These are phyloP conservation scores for Globisporangium cystogenes DNA, from an alignment of 352 stramenopile genomes.

Conservation along the genomic window DNA sequence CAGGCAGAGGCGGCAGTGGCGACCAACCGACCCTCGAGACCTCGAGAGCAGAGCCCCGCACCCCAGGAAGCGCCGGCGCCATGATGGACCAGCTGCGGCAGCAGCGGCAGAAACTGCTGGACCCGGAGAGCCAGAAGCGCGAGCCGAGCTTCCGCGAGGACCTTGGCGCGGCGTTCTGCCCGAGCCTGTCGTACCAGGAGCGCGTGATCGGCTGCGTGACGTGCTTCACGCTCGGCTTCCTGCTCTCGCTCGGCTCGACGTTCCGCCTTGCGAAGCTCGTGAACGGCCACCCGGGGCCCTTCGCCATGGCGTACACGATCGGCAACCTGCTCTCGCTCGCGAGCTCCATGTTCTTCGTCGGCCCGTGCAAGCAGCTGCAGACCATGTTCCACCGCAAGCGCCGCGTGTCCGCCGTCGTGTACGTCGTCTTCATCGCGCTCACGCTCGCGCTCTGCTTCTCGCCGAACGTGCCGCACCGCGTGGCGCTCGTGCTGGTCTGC, in stretches of 20 bases:
- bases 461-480: slow-evolving; percentile 55
- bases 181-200: slow-evolving; percentile 81
- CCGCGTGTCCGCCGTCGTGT: slow-evolving; percentile 57
- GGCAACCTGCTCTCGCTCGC: slow-evolving; percentile 80
- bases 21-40: neutral
- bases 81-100: slow-evolving; percentile 64
- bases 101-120: slow-evolving; percentile 80
- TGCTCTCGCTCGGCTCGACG: slow-evolving; percentile 80
- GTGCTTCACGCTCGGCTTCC: slow-evolving; percentile 77
- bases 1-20: neutral
- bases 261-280: slow-evolving; percentile 72
- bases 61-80: too few species aligned
- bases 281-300: slow-evolving; percentile 71
- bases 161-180: slow-evolving; percentile 34
- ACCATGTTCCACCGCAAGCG: slow-evolving; percentile 84
- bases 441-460: slow-evolving; percentile 78
- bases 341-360: slow-evolving; percentile 84
- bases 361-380: slow-evolving; percentile 72
- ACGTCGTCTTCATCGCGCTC: slow-evolving; percentile 73
- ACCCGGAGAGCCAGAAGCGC: slow-evolving; percentile 41
- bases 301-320: slow-evolving; percentile 83
- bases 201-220: slow-evolving; percentile 74
- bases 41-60: too few species aligned
- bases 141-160: slow-evolving; percentile 27
- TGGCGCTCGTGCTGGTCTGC: slow-evolving; percentile 65